phyloP scores from a whole-genome alignment of 352 stramenopile genomes.

The Globisporangium irregulare region DNA sequence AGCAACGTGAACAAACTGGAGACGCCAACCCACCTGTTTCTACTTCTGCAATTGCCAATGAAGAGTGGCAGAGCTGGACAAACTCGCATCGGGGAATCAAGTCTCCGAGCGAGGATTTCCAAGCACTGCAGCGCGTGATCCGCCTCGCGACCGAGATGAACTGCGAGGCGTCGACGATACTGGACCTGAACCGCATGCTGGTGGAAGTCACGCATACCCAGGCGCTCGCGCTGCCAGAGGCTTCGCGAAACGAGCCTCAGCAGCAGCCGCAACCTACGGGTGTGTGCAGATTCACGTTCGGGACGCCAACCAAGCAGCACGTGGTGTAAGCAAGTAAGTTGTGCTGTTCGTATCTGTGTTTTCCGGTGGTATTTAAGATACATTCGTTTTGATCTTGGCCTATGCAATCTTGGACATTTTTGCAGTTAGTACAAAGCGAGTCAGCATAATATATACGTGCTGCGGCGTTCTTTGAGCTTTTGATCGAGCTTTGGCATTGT shows the following conservation, averaged over 20 bases:
- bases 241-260: constrained; percentile 7
- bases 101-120: constrained; percentile 35
- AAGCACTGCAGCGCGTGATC: constrained; percentile 62
- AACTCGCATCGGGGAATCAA: constrained; percentile 33
- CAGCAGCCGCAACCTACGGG: constrained; percentile 29
- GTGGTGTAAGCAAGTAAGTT: constrained; percentile 16
- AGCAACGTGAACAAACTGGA: neutral
- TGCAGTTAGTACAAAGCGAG: neutral
- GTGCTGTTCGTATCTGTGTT: neutral
- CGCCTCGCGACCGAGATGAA: constrained; percentile 64
- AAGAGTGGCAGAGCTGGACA: constrained; percentile 51
- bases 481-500: too few species aligned
- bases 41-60: constrained; percentile 15
- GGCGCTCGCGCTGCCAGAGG: constrained; percentile 4
- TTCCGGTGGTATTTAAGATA: constrained; percentile 1
- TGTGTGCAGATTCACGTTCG: constrained; percentile 62
- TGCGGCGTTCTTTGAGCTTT: too few species aligned
- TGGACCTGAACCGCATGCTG: constrained; percentile 61
- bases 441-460: too few species aligned
- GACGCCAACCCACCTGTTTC: neutral
- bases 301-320: constrained; percentile 28
- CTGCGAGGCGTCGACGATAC: constrained; percentile 45
- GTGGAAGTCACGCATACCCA: constrained; percentile 30
- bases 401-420: neutral
- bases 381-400: neutral